Evolutionary conservation across 1,284 basidiomycete species (phyloP), one percentile per base, ranked within the genome.

Genomic region (Phellopilus nigrolimitatus): DNA sequence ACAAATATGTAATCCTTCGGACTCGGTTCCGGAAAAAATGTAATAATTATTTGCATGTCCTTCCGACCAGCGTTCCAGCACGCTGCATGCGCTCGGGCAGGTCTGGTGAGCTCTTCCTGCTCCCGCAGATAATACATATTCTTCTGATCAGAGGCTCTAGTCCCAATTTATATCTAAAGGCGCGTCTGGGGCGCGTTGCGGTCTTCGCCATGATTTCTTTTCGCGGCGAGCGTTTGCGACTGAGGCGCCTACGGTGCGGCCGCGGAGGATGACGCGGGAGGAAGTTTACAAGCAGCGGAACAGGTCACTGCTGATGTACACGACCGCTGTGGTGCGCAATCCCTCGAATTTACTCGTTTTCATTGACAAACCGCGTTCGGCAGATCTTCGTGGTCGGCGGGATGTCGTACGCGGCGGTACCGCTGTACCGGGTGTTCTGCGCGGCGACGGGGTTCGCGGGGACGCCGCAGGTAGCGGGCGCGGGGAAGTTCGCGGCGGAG

Each of bases 351-450:
- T 34, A 8, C 31, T 10, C 31, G 53, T 39, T 33, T n/a, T 49
- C 31, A 55, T 43, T 42, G 47, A 12, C 27, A 41, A 43, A n/a
- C 28, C 9, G 36, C 21, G 39, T 21, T 56, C 3, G 41, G 2
- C 55, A 94, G 86, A 83, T 98, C 51, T 71, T 97, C 25, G 63
- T 89, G 22, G 87, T 84, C 0, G 69, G 91, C 1, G 95, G 95
- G 5, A 76, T 88, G 33, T 91, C 91, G 6, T 99, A 99, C 67
- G 95, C 97, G 15, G 91, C 97, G 27, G 97, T 99, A 1, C 97
- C 97, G 0, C 76, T 97, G 3, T 99, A 99, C 69, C 86, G 97
- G 45, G 93, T 93, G 64, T 99, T 99, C 73, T 99, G 97, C 67
- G 88, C 93, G 1, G 92, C 94, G 1, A 99, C 97, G 1, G 97